Base-by-base conservation (phyloP, 768 basidiomycete genomes). In the Suillus decipiens region DNA sequence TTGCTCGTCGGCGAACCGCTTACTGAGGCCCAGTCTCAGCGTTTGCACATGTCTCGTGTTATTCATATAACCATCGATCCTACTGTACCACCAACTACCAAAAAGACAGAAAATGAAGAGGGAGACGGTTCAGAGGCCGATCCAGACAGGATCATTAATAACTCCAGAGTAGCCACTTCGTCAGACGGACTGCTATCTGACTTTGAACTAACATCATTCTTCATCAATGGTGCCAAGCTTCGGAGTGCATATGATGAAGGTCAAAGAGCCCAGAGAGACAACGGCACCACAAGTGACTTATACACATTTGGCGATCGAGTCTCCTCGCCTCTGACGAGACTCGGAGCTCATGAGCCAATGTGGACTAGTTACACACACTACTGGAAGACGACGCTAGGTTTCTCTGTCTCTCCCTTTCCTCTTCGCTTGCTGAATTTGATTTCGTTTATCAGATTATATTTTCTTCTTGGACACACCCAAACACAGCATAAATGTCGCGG, bases 311-410 rank as follows among this genome's bases (percentile, higher is more conserved):
- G 87, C 2, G 72, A 76, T 53, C 78, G 89, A 67, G 73, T 79
- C 1, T 67, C 70, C 3, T 62, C 85, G 5, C 68, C 76, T n/a
- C 37, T 71, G 15, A 76, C 70, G 11, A 77, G 82, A 62, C 76
- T 75, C 22, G 93, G 93, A 4, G 79, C 75, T 12, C 75, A 83
- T 71, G 93, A 96, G 71, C 94, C 95, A 3, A 83, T 86, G 73
- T 98, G 88, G 79, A 96, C 95, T 42, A 92, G 89, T 71, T 96
- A 89, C 70, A 94, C 96, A 0, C 86, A 92, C 73, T 89, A 88
- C 70, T 96, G 93, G 93, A 85, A 90, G 69, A 77, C 89, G 10
- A 89, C 90, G 3, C 72, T 96, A 71, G 94, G 94, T 90, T 68
- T 41, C 17, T 41, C 33, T 64, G 79, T 71, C 3, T 33, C 56